A percentile compares a stretch with the other conserved stretches of the same genome.
Conservation (phyloP, 2,329 filamentous ascomycete species). For the Scedosporium minutisporum region DNA sequence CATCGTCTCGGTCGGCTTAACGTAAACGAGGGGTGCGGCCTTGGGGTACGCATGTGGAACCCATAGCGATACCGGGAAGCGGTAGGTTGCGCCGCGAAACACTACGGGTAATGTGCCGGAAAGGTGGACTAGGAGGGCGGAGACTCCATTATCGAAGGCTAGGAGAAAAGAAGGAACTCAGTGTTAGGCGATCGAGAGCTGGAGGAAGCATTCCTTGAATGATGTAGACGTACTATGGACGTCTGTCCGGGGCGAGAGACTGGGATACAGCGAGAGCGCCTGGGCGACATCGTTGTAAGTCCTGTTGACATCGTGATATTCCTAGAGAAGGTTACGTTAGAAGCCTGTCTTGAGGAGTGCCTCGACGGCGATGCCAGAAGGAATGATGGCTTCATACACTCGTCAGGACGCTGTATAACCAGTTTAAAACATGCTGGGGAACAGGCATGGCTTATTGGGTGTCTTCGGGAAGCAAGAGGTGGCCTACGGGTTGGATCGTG, state of each 20-base stretch:
- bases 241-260: slow-evolving; percentile 77
- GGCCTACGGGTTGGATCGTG: not conserved
- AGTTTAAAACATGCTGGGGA: slow-evolving; percentile 83
- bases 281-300: slow-evolving; percentile 88
- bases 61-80: slow-evolving; percentile 90
- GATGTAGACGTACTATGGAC: slow-evolving; percentile 67
- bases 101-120: slow-evolving; percentile 81
- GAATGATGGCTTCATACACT: slow-evolving; percentile 41
- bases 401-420: slow-evolving; percentile 86
- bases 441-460: slow-evolving; percentile 48
- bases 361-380: slow-evolving; percentile 5
- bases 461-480: not conserved
- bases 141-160: slow-evolving; percentile 85
- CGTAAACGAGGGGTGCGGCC: slow-evolving; percentile 78
- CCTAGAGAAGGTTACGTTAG: slow-evolving; percentile 38
- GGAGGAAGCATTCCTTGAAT: not conserved
- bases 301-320: slow-evolving; percentile 87
- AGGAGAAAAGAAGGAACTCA: slow-evolving; percentile 13
- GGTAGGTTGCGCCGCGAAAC: slow-evolving; percentile 82
- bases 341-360: slow-evolving; percentile 7
- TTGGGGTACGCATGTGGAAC: slow-evolving; percentile 82
- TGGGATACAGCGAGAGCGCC: slow-evolving; percentile 67
- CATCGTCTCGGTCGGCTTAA: slow-evolving; percentile 83
- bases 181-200: slow-evolving; percentile 6
- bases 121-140: slow-evolving; percentile 77